Evolutionary conservation across 2,329 filamentous ascomycete genomes (phyloP), one percentile per base, ranked within the genome.

Genomic region (Lecanosticta acicola): DNA sequence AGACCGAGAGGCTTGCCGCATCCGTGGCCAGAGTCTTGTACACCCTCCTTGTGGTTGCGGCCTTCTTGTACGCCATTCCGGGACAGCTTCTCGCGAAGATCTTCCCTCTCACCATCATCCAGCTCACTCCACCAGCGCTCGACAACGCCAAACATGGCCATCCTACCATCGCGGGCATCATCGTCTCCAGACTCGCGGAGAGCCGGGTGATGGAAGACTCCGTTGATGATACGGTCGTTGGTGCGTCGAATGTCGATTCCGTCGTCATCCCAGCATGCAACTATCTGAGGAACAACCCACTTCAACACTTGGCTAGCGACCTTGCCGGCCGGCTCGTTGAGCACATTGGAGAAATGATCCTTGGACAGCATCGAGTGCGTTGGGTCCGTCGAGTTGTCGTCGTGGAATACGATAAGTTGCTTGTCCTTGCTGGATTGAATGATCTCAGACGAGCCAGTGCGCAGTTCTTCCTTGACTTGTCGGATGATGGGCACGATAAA

Each of bases 351-450:
- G 67, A 96, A 96, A 68, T 96, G 90, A 60, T 96, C 90, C 71
- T 96, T 96, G 48, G 88, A 89, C 42, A 96, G 73, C 90, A 95
- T 95, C 16, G 87, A 94, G 71, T 96, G 90, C 1, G 90, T 96
- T 0, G 90, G 91, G 61, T 96, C 84, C 16, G 80, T 81, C 52
- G 73, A 85, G 41, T 77, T 52, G 61, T 94, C 84, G 55, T 96
- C 83, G 36, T 85, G 70, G 68, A 95, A 96, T 40, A 96, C 88
- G 56, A 94, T 78, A 60, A 85, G 81, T 70, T 95, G 89, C 71
- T 94, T 84, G 42, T 84, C 79, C 65, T 84, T 77, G 65, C 86
- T 91, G 71, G 84, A 89, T 59, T 87, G 76, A 54, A 96, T 94
- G 59, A 96, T 85, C 66, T 94, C 87, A 2, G 80, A 83, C 2